A percentile compares a stretch with the other conserved stretches of the same genome.
Evolutionary conservation across 257 asterid species (phyloP).

Genomic region (Solanum piurae): DNA sequence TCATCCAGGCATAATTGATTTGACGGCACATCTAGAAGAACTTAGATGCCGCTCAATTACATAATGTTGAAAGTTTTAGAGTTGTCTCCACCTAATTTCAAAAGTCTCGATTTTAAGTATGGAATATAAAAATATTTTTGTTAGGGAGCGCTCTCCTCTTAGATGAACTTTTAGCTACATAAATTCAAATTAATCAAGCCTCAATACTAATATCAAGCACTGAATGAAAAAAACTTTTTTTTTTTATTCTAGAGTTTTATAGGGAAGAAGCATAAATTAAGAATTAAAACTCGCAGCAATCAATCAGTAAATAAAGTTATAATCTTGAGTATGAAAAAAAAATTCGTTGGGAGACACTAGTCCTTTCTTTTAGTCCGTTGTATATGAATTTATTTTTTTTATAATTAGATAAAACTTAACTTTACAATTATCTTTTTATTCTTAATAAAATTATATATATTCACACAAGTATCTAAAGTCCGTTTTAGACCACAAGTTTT

Average conservation of each 20-base stretch:
- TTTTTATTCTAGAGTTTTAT: background rate
- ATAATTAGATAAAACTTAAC: too few relatives aligned
- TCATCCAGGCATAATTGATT: background rate
- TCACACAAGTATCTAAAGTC: background rate
- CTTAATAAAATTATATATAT: too few relatives aligned
- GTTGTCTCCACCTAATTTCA: background rate
- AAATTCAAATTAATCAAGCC: too few relatives aligned
- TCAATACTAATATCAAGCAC: background rate
- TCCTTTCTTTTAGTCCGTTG: too few relatives aligned
- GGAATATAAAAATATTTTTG: too few relatives aligned
- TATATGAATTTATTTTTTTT: too few relatives aligned
- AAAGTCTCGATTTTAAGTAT: background rate
- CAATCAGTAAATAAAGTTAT: too few relatives aligned
- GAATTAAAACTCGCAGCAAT: background rate
- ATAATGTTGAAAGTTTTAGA: background rate
- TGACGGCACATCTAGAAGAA: background rate
- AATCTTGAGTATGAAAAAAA: too few relatives aligned
- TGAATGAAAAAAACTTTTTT: too few relatives aligned
- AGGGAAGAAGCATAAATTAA: background rate
- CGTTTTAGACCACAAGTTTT: background rate
- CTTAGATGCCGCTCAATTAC: background rate
- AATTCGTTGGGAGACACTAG: too few relatives aligned
- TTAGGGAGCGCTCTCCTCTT: rapidly evolving
- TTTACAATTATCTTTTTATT: too few relatives aligned
- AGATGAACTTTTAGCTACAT: background rate